phyloP scores from a whole-genome alignment of 257 asterid genomes.

The Cordia subcordata region DNA sequence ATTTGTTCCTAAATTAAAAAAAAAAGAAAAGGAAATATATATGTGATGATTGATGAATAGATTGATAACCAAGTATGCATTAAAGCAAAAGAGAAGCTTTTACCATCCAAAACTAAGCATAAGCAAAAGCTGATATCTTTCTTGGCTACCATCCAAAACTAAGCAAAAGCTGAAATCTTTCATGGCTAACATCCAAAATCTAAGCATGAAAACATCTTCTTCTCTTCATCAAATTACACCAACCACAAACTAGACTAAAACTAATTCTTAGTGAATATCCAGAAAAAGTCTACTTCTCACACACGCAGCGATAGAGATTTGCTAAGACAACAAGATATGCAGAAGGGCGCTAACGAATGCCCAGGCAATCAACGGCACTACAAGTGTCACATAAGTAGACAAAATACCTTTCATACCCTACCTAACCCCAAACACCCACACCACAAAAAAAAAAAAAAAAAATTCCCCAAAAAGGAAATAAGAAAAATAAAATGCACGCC shows the following conservation, averaged over 20 bases:
- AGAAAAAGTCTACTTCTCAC: neutral
- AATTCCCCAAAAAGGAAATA: slow-evolving; percentile 29
- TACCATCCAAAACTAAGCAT: neutral
- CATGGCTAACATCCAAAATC: neutral
- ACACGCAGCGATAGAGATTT: neutral
- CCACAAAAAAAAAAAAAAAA: too few relatives aligned
- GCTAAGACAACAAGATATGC: neutral
- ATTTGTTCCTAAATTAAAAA: too few relatives aligned
- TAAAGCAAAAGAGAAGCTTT: neutral
- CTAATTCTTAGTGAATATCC: neutral
- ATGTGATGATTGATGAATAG: too few relatives aligned
- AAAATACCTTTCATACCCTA: neutral
- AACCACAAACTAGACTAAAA: neutral
- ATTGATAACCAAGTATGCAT: neutral
- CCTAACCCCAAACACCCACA: neutral
- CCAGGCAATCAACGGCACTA: neutral
- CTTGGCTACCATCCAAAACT: neutral
- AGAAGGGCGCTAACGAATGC: neutral
- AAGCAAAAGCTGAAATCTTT: slow-evolving; percentile 1
- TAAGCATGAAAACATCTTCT: neutral
- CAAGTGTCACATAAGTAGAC: neutral
- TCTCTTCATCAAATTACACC: neutral
- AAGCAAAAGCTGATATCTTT: slow-evolving; percentile 1
- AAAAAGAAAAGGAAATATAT: too few relatives aligned
- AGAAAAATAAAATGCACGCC: too few relatives aligned